Conservation (phyloP, 176 grass and related monocot species). For the Ensete glaucum region DNA sequence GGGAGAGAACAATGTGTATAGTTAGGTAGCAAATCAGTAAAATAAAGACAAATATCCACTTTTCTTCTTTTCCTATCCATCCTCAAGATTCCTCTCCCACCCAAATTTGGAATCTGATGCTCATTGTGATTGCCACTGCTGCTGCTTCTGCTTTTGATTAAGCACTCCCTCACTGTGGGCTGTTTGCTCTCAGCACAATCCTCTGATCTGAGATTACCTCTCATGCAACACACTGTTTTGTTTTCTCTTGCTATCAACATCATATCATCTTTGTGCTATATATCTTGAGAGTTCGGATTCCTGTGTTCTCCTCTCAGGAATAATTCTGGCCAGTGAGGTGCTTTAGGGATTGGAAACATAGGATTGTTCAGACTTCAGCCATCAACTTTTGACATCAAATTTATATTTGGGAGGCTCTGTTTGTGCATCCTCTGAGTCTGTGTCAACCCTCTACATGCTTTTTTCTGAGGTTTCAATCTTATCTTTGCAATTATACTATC, state of each 20-base stretch:
- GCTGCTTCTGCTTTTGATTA: background rate
- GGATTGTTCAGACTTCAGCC: background rate
- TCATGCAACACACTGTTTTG: no score
- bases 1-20: background rate
- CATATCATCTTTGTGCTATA: no score
- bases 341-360: background rate
- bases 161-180: background rate
- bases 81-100: background rate
- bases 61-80: background rate
- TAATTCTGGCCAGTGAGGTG: no score
- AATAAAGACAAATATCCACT: background rate
- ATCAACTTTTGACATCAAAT: background rate
- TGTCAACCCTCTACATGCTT: background rate
- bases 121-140: background rate
- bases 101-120: constrained; percentile 6
- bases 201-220: background rate
- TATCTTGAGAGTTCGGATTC: background rate
- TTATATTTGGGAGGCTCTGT: background rate
- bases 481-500: background rate
- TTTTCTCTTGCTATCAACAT: no score
- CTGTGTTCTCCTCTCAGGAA: no score
- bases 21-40: background rate
- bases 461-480: background rate
- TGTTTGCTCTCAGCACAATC: background rate
- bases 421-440: background rate